These are phyloP conservation scores for Cryomyces minteri DNA, from an alignment of 495 filamentous ascomycete species.

Conservation along the genomic window DNA sequence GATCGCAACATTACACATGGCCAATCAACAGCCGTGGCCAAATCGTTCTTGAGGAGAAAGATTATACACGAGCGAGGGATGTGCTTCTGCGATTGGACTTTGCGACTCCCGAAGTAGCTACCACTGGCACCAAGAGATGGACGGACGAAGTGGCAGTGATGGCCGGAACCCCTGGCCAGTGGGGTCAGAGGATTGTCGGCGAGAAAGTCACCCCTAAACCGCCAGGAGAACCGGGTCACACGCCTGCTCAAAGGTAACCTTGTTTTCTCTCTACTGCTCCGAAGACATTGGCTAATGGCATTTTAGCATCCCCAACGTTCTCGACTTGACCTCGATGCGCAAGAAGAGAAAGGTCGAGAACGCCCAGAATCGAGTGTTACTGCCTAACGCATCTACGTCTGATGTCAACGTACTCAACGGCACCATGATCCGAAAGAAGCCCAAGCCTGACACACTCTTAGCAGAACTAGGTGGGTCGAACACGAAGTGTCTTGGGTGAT, in stretches of 20 bases:
- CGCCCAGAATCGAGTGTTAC: background rate
- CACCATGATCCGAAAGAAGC: slow-evolving; percentile 9
- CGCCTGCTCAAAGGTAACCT: background rate
- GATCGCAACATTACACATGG: slow-evolving; percentile 50
- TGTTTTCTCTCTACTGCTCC: too few species aligned
- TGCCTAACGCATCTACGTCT: background rate
- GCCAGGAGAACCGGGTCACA: background rate
- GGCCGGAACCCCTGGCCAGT: slow-evolving; percentile 29
- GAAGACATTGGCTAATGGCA: background rate
- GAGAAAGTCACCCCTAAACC: slow-evolving; percentile 8
- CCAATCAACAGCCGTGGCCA: slow-evolving; percentile 46
- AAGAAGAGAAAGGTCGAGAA: slow-evolving; percentile 9
- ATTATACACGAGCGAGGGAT: slow-evolving; percentile 63
- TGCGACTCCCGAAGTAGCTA: slow-evolving; percentile 38
- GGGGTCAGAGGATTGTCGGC: slow-evolving; percentile 37
- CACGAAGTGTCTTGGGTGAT: too few species aligned
- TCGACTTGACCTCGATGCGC: background rate
- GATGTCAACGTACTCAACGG: slow-evolving; percentile 7
- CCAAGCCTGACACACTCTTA: background rate
- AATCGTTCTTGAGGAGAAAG: slow-evolving; percentile 46
- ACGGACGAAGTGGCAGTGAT: slow-evolving; percentile 38
- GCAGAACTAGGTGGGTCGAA: too few species aligned
- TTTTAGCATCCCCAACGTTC: background rate
- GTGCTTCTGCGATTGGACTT: slow-evolving; percentile 76
- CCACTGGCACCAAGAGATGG: slow-evolving; percentile 54